A percentile compares a stretch with the other conserved stretches of the same genome.
These are phyloP conservation scores for Simplicillium sp. DNA, from an alignment of 2,329 filamentous ascomycete genomes.

Conservation along the genomic window DNA sequence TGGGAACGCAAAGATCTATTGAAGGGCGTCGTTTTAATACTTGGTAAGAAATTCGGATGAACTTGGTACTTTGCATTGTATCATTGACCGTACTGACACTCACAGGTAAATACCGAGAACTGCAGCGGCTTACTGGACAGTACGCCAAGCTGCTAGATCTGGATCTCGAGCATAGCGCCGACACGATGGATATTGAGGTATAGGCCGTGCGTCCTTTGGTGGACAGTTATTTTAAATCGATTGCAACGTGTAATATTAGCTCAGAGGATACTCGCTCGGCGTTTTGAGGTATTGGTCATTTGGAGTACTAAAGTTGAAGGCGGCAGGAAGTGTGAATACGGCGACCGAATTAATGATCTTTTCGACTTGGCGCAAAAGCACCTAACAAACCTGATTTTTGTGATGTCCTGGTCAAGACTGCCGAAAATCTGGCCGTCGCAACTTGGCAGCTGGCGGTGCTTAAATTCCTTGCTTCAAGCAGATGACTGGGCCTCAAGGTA, in stretches of 20 bases:
- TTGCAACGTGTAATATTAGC: conserved; percentile 2
- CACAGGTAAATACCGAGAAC: conserved; percentile 84
- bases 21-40: conserved; percentile 83
- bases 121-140: conserved; percentile 89
- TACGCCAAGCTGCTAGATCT: conserved; percentile 78
- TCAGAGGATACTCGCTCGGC: too few species aligned
- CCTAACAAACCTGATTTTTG: too few species aligned
- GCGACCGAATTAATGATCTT: too few species aligned
- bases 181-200: conserved; percentile 31
- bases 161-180: conserved; percentile 35
- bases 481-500: too few species aligned
- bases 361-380: too few species aligned
- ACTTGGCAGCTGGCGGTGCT: too few species aligned
- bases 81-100: conserved; percentile 18
- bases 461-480: too few species aligned
- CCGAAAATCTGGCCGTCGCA: too few species aligned
- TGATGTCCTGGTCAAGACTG: too few species aligned
- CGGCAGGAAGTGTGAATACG: too few species aligned
- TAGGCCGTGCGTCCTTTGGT: conserved; percentile 7
- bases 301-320: not conserved
- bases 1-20: conserved; percentile 84
- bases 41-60: conserved; percentile 53
- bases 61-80: too few species aligned
- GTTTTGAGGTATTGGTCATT: not conserved
- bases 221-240: not conserved